Evolutionary conservation across 2,329 filamentous ascomycete species (phyloP).

Genomic region (Xylariaceae sp.): DNA sequence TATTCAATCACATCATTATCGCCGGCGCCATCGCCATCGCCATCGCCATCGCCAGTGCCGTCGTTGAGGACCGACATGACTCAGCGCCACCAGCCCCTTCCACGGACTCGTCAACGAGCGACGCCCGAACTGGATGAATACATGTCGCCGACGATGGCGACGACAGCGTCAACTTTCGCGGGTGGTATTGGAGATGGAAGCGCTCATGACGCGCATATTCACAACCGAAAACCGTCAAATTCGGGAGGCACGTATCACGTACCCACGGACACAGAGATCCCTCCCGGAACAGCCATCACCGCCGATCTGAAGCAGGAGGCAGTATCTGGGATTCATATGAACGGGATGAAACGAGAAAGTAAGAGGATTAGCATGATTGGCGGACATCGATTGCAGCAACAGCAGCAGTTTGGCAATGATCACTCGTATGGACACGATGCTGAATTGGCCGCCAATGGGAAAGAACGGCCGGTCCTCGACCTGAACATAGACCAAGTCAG

Average conservation of each 20-base stretch:
- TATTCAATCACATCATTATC: constrained; percentile 6
- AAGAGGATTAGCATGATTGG: neutral
- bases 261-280: neutral
- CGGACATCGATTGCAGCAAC: neutral
- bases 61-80: constrained; percentile 1
- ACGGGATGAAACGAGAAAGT: neutral
- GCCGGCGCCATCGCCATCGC: constrained; percentile 3
- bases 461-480: neutral
- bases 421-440: neutral
- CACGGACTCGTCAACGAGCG: constrained; percentile 5
- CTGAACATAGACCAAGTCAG: neutral
- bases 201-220: constrained; percentile 5
- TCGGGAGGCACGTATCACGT: constrained; percentile 1
- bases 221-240: constrained; percentile 9
- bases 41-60: constrained; percentile 5
- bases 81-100: neutral
- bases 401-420: neutral
- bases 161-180: constrained; percentile 4
- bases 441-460: constrained; percentile 1
- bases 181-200: neutral
- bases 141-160: constrained; percentile 1
- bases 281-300: neutral
- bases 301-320: neutral
- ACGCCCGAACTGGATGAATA: constrained; percentile 3
- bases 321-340: neutral